Percentiles rank a stretch among this genome's conserved stretches.
These are phyloP conservation scores for Macadamia integrifolia DNA, from an alignment of 164 flowering plant species.

Conservation along the genomic window DNA sequence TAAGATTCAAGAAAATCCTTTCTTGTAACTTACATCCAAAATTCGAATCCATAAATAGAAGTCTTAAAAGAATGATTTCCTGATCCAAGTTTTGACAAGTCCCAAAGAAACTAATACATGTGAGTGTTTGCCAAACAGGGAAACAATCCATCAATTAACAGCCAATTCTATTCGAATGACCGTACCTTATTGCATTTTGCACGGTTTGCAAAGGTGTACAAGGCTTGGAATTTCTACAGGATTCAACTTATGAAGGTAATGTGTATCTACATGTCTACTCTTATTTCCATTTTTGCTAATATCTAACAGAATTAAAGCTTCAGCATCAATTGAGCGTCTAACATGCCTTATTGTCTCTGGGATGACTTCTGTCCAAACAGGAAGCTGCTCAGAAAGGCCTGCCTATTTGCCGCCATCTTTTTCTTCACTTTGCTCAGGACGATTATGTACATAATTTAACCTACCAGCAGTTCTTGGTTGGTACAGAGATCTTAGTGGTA, in stretches of 20 bases:
- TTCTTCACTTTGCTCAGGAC: conserved; percentile 70
- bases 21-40: not conserved
- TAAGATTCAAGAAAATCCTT: not conserved
- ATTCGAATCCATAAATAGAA: not conserved
- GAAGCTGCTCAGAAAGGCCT: conserved; percentile 68
- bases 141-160: conserved; percentile 68
- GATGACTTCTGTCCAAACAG: conserved; percentile 23
- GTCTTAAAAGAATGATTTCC: no score
- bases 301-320: not conserved
- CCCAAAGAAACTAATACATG: not conserved
- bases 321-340: not conserved
- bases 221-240: conserved; percentile 83
- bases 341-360: not conserved
- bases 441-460: conserved; percentile 49
- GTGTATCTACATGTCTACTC: not conserved
- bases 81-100: not conserved
- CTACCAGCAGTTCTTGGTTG: conserved; percentile 73
- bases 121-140: conserved; percentile 38
- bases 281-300: not conserved
- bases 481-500: conserved; percentile 74
- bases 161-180: conserved; percentile 71
- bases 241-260: conserved; percentile 68
- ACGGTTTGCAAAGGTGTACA: conserved; percentile 74
- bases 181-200: conserved; percentile 67
- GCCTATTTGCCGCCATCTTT: conserved; percentile 73